A percentile compares a stretch with the other conserved stretches of the same genome.
phyloP scores from a whole-genome alignment of 108 stramenopile species.

The Nitzschia palea region DNA sequence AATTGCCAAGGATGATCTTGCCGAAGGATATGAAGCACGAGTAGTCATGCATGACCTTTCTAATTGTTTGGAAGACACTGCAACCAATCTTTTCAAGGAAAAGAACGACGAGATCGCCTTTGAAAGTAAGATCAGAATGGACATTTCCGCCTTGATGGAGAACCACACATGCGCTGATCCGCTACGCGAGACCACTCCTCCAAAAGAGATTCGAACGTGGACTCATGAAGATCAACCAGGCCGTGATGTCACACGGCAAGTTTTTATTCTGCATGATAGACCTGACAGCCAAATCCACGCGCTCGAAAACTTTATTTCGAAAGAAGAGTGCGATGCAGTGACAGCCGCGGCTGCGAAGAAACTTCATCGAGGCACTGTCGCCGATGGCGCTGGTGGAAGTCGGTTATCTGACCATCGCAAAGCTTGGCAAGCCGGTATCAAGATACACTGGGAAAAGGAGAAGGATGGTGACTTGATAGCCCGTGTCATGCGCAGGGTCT shows the following conservation, averaged over 20 bases:
- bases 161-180: conserved; percentile 80
- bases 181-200: conserved; percentile 44
- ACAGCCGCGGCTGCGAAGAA: conserved; percentile 51
- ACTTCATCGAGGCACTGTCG: conserved; percentile 79
- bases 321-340: conserved; percentile 82
- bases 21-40: background rate
- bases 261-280: conserved; percentile 54
- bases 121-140: conserved; percentile 42
- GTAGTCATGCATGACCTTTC: conserved; percentile 21
- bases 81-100: conserved; percentile 11
- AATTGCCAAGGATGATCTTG: conserved; percentile 16
- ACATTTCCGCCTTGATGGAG: conserved; percentile 53
- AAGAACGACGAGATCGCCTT: conserved; percentile 61
- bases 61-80: conserved; percentile 24
- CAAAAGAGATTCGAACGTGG: conserved; percentile 21
- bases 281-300: conserved; percentile 73
- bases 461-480: conserved; percentile 68
- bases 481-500: conserved; percentile 51
- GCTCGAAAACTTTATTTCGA: conserved; percentile 73
- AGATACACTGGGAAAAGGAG: conserved; percentile 74
- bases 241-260: conserved; percentile 16
- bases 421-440: conserved; percentile 81
- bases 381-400: conserved; percentile 78
- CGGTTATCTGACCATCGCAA: conserved; percentile 66
- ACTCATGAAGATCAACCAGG: conserved; percentile 16